These are phyloP conservation scores for Umbilicaria muhlenbergii DNA, from an alignment of 495 filamentous ascomycete species.

Conservation along the genomic window DNA sequence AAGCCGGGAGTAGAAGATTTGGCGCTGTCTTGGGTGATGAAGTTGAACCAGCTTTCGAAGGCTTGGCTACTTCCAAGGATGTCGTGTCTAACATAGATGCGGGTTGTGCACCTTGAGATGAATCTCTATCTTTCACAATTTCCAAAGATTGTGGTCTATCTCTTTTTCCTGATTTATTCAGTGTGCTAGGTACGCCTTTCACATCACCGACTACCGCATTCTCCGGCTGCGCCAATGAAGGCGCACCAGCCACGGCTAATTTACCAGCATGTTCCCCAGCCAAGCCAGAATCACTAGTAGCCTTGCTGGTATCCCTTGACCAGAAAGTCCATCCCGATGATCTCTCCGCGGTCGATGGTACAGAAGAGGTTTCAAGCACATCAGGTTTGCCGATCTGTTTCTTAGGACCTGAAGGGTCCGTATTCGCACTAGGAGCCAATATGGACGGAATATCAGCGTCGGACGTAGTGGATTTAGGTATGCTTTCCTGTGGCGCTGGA, in stretches of 20 bases:
- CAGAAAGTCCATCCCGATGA: conserved; percentile 78
- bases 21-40: conserved; percentile 15
- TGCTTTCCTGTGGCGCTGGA: neutral
- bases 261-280: conserved; percentile 40
- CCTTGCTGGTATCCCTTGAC: conserved; percentile 47
- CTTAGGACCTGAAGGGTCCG: too few species aligned
- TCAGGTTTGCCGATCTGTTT: too few species aligned
- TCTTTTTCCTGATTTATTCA: too few species aligned
- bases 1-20: conserved; percentile 55
- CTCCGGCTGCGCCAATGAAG: conserved; percentile 46
- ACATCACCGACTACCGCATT: conserved; percentile 38
- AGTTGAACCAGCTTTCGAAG: conserved; percentile 13
- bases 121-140: conserved; percentile 4
- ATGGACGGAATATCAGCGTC: too few species aligned
- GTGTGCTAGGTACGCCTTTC: conserved; percentile 16
- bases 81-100: conserved; percentile 7
- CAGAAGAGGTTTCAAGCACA: too few species aligned
- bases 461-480: too few species aligned
- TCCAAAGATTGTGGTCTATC: conserved; percentile 23
- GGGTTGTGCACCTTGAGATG: neutral
- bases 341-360: conserved; percentile 15
- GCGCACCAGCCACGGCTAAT: conserved; percentile 50
- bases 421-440: too few species aligned
- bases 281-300: conserved; percentile 11
- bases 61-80: conserved; percentile 27